These are phyloP conservation scores for Phlebopus sp. DNA, from an alignment of 1,284 basidiomycete genomes.

Conservation along the genomic window DNA sequence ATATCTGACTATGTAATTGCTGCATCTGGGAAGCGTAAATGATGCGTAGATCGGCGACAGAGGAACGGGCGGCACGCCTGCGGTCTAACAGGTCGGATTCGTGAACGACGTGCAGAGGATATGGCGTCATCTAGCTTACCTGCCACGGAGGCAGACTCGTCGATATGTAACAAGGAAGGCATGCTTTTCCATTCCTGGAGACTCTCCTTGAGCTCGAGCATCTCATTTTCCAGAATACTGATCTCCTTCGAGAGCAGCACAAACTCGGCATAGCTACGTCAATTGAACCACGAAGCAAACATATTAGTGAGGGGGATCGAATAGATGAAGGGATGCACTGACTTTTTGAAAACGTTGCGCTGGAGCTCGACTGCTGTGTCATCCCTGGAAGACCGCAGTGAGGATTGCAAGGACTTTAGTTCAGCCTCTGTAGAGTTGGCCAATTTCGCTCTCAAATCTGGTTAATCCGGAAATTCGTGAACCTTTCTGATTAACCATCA, in stretches of 20 bases:
- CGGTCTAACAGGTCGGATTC: constrained; percentile 40
- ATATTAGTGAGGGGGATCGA: background rate
- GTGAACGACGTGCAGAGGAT: constrained; percentile 4
- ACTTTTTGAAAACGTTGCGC: constrained; percentile 90
- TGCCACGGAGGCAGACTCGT: constrained; percentile 63
- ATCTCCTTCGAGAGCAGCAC: constrained; percentile 97
- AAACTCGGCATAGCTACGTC: constrained; percentile 87
- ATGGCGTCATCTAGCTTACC: constrained; percentile 36
- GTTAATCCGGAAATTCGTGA: constrained; percentile 5
- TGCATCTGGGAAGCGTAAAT: constrained; percentile 95
- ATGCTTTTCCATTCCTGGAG: constrained; percentile 94
- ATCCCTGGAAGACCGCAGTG: constrained; percentile 58
- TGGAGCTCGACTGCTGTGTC: constrained; percentile 73
- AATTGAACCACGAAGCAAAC: constrained; percentile 3
- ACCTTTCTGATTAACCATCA: background rate
- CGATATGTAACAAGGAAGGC: constrained; percentile 89
- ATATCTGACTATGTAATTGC: constrained; percentile 85
- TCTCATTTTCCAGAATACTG: constrained; percentile 93
- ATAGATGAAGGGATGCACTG: constrained; percentile 11
- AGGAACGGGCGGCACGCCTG: constrained; percentile 77
- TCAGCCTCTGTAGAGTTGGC: constrained; percentile 81
- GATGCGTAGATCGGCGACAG: constrained; percentile 88
- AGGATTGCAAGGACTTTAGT: constrained; percentile 69
- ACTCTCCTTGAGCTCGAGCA: constrained; percentile 94
- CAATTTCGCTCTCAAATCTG: constrained; percentile 72